Base-by-base conservation (phyloP, 1,284 basidiomycete species). In the Ustilago crameri region DNA sequence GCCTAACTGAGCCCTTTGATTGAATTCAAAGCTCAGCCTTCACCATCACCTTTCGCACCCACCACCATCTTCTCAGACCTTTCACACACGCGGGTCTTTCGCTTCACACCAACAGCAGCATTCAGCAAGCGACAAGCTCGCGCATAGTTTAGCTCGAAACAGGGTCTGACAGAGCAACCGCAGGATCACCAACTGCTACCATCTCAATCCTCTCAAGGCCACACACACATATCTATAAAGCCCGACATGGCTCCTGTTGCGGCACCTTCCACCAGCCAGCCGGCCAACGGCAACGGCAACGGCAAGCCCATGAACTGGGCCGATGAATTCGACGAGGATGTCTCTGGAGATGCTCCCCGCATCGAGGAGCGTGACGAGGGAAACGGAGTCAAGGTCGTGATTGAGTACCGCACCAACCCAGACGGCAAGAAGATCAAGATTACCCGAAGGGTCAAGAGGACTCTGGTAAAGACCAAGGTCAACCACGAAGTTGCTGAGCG, bases 381-480 rank as follows among this genome's bases (percentile, higher is more conserved):
- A 74, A 92, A 95, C 79, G 95, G 95, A 2, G 88, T 97, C 79
- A 89, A 92, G 38, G 92, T 91, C 9, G 91, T 90, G 7, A 87
- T 93, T 45, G 93, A 95, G 82, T 94, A 91, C 84, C 87, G 87
- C 47, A 85, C 91, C 54, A 95, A 97, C 78, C 94, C 98, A 46
- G 90, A 95, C 23, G 95, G 93, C 18, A 93, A 95, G 85, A 93
- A 92, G 84, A 90, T 98, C 84, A 98, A 98, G 57, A 72, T 93
- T 72, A 96, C 91, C 14, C 88, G 93, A 67, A 90, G 90, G 77
- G 93, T 91, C 80, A 92, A 92, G 84, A 89, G 94, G 48, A 91
- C 90, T 1, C 87, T 97, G 20, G 91, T 95, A 82, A 95, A 93
- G 83, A 90, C 91, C n/a, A 88, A 93, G 40, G 96, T 98, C 37